Evolutionary conservation across 495 filamentous ascomycete genomes (phyloP).

Genomic region (Jackrogersella multiformis): DNA sequence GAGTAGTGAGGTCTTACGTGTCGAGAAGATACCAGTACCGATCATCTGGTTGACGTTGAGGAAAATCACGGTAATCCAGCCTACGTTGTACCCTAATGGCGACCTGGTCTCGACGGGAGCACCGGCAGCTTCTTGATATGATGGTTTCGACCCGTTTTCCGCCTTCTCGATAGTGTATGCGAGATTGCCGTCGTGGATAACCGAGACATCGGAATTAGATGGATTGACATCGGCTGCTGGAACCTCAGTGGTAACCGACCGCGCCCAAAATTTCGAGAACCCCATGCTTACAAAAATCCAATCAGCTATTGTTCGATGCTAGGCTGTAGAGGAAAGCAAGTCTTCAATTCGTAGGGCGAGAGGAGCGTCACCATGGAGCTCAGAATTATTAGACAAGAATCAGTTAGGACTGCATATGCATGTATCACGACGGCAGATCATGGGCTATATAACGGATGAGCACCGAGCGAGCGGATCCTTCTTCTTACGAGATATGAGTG

Average conservation of each 20-base stretch:
- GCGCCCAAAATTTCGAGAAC: conserved; percentile 29
- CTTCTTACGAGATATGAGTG: conserved; percentile 10
- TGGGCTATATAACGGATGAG: conserved; percentile 1
- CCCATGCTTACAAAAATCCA: conserved; percentile 20
- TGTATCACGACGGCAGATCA: background rate
- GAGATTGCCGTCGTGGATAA: conserved; percentile 55
- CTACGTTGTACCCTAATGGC: conserved; percentile 68
- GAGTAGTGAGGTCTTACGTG: conserved; percentile 55
- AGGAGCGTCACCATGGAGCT: background rate
- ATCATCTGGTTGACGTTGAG: conserved; percentile 73
- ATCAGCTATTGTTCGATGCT: background rate
- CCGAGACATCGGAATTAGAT: conserved; percentile 29
- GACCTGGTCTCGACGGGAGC: conserved; percentile 69
- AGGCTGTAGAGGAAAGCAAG: background rate
- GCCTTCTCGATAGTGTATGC: conserved; percentile 63
- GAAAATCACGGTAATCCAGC: conserved; percentile 64
- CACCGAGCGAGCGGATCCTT: conserved; percentile 10
- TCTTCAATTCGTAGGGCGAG: background rate
- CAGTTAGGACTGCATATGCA: background rate
- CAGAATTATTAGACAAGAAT: background rate
- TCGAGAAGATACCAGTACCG: conserved; percentile 72
- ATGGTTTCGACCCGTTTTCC: conserved; percentile 62
- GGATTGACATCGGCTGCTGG: conserved; percentile 11
- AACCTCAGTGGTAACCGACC: conserved; percentile 15
- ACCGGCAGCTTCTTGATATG: conserved; percentile 70